phyloP scores from a whole-genome alignment of 495 filamentous ascomycete species.

The Penicillium lividum region DNA sequence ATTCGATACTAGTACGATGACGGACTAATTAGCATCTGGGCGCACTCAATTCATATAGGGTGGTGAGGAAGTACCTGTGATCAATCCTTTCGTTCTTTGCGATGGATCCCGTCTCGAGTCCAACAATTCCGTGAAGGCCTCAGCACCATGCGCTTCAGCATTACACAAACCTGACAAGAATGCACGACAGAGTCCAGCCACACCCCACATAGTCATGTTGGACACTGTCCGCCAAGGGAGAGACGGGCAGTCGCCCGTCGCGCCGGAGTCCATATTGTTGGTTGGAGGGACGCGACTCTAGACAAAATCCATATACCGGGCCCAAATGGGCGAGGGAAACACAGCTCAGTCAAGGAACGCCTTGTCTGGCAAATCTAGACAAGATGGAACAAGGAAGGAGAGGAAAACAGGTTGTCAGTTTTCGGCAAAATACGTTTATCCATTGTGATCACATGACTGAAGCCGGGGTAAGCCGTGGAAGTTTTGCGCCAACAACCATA shows the following conservation, averaged over 20 bases:
- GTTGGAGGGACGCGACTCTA: conserved; percentile 19
- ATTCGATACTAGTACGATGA: conserved; percentile 70
- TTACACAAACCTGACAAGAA: conserved; percentile 46
- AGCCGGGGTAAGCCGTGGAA: conserved; percentile 17
- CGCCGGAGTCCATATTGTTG: conserved; percentile 40
- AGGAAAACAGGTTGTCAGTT: conserved; percentile 8
- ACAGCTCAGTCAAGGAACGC: conserved; percentile 6
- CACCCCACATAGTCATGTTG: conserved; percentile 45
- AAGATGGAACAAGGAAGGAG: not conserved
- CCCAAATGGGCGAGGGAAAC: conserved; percentile 4
- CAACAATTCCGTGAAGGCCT: conserved; percentile 71
- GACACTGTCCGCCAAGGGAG: conserved; percentile 45
- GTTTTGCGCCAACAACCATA: not conserved
- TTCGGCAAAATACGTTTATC: conserved; percentile 20
- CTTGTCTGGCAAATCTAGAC: not conserved
- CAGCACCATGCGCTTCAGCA: conserved; percentile 67
- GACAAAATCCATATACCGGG: conserved; percentile 30
- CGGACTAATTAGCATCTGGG: conserved; percentile 15
- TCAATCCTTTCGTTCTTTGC: conserved; percentile 69
- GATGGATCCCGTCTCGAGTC: conserved; percentile 70
- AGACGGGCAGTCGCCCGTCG: conserved; percentile 45
- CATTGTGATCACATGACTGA: conserved; percentile 30
- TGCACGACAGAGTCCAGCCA: conserved; percentile 47
- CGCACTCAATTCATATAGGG: not conserved
- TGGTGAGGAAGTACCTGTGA: conserved; percentile 68